A percentile compares a stretch with the other conserved stretches of the same genome.
Evolutionary conservation across 108 stramenopile species (phyloP).

Genomic region (Pseudonitzschia delicatissima): DNA sequence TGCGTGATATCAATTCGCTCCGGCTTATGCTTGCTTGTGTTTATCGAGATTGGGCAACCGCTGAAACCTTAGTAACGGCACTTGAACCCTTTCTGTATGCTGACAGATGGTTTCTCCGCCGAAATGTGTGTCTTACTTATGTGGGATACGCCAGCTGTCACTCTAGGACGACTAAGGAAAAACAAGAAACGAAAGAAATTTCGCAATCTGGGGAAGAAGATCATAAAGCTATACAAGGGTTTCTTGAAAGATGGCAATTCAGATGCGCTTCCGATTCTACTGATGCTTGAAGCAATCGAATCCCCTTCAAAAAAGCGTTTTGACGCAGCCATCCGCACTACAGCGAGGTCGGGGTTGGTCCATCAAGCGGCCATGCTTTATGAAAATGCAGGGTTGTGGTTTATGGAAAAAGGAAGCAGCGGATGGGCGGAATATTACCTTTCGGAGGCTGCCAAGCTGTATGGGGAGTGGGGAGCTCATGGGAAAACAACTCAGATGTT

Average conservation of each 20-base stretch:
- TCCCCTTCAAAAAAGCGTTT: constrained; percentile 32
- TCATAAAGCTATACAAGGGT: constrained; percentile 14
- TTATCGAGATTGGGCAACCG: constrained; percentile 22
- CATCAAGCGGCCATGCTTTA: constrained; percentile 32
- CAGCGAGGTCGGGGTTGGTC: constrained; percentile 31
- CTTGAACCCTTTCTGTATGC: constrained; percentile 12
- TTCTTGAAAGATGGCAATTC: constrained; percentile 22
- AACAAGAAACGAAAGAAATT: neutral
- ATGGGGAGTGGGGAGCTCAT: constrained; percentile 44
- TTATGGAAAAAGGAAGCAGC: constrained; percentile 20
- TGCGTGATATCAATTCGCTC: constrained; percentile 26
- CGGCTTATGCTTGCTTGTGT: constrained; percentile 26
- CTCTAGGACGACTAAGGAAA: neutral
- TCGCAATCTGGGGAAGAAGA: constrained; percentile 15
- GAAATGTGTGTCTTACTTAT: neutral
- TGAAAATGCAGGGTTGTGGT: constrained; percentile 34
- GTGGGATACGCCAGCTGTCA: constrained; percentile 23
- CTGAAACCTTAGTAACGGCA: constrained; percentile 13
- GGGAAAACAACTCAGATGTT: constrained; percentile 32
- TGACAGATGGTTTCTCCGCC: constrained; percentile 15
- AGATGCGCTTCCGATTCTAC: constrained; percentile 19
- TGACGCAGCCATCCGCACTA: constrained; percentile 26
- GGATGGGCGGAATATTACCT: constrained; percentile 33
- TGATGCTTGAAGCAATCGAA: constrained; percentile 32
- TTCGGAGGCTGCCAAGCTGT: constrained; percentile 28